Conservation (phyloP, 768 basidiomycete species). For the Russula sp. region DNA sequence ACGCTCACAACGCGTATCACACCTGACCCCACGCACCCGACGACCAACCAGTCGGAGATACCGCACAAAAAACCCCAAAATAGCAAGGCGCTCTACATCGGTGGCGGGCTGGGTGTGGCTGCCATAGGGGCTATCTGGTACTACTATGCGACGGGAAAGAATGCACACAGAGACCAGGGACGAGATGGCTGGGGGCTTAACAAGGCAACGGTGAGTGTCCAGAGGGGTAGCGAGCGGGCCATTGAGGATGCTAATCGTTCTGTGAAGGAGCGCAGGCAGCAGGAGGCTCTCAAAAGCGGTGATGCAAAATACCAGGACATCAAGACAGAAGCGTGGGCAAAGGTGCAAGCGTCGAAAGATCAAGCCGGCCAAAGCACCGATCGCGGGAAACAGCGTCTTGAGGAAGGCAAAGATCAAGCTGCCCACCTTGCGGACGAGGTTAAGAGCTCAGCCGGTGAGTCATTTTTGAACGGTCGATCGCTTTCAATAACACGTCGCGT, state of each 20-base stretch:
- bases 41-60: not conserved
- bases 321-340: not conserved
- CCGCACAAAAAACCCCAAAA: not conserved
- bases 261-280: not conserved
- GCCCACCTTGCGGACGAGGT: not conserved
- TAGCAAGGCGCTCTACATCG: conserved; percentile 1
- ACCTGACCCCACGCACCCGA: conserved; percentile 2
- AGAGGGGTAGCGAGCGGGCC: not conserved
- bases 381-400: conserved; percentile 7
- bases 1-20: not conserved
- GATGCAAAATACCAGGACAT: conserved; percentile 7
- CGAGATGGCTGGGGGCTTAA: not conserved
- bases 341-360: not conserved
- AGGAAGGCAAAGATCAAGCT: conserved; percentile 3
- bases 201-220: not conserved
- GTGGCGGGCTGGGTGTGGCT: conserved; percentile 9
- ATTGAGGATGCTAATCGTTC: not conserved
- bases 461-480: not conserved
- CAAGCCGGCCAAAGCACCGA: conserved; percentile 1
- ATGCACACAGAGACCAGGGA: not conserved
- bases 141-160: conserved; percentile 7
- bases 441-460: conserved; percentile 2
- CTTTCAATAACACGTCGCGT: no score
- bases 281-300: not conserved
- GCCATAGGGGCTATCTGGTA: conserved; percentile 16